phyloP scores from a whole-genome alignment of 352 stramenopile species.

The Globisporangium rhizosaccharum region DNA sequence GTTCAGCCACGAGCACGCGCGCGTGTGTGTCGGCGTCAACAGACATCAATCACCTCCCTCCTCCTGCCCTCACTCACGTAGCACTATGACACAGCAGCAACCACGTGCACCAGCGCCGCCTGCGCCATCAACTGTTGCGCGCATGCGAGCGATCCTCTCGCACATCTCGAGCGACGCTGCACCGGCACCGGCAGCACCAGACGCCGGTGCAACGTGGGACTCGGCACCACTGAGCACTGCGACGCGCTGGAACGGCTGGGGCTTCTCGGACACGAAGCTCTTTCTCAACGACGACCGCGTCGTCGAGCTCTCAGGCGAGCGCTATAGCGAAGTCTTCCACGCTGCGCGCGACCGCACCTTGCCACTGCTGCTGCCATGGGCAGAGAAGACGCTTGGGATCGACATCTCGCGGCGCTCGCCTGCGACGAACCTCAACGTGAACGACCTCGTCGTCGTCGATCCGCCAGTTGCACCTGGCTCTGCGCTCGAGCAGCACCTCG shows the following conservation, averaged over 20 bases:
- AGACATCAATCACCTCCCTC: too few relatives aligned
- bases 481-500: slow-evolving; percentile 19
- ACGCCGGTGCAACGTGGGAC: slow-evolving; percentile 6
- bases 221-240: slow-evolving; percentile 17
- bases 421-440: slow-evolving; percentile 23
- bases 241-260: slow-evolving; percentile 74
- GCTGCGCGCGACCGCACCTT: slow-evolving; percentile 35
- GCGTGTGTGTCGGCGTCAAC: too few relatives aligned
- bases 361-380: slow-evolving; percentile 48
- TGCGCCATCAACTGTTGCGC: slow-evolving; percentile 24
- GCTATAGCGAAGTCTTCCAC: slow-evolving; percentile 63
- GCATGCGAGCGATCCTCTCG: slow-evolving; percentile 46
- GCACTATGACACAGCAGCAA: background rate
- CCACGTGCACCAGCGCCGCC: background rate
- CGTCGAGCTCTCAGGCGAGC: slow-evolving; percentile 54
- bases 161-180: slow-evolving; percentile 22
- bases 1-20: too few relatives aligned
- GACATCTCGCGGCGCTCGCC: slow-evolving; percentile 30
- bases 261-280: slow-evolving; percentile 63
- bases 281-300: slow-evolving; percentile 50
- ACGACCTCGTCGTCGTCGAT: slow-evolving; percentile 24
- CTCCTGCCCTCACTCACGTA: too few relatives aligned
- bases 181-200: background rate
- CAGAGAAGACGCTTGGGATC: slow-evolving; percentile 48
- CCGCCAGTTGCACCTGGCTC: slow-evolving; percentile 7